A percentile compares a stretch with the other conserved stretches of the same genome.
These are phyloP conservation scores for Colletotrichum eremochloae DNA, from an alignment of 2,329 filamentous ascomycete genomes.

Conservation along the genomic window DNA sequence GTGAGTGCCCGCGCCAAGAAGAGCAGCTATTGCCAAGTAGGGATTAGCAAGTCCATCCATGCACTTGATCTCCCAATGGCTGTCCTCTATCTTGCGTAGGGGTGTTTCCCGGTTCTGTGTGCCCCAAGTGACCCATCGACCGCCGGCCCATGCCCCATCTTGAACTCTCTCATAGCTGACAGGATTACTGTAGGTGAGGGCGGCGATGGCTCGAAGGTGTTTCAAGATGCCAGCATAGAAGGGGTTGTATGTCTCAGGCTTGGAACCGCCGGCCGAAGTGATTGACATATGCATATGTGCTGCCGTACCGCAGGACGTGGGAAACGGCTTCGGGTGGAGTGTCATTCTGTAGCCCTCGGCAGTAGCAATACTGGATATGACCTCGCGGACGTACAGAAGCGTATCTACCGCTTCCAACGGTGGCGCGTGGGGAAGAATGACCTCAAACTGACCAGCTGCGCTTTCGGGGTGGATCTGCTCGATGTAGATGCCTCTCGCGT, in stretches of 20 bases:
- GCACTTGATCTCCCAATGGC: conserved; percentile 83
- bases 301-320: conserved; percentile 70
- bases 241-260: conserved; percentile 64
- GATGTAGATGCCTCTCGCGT: conserved; percentile 72
- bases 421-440: conserved; percentile 74
- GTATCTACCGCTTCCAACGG: conserved; percentile 79
- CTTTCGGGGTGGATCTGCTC: conserved; percentile 83
- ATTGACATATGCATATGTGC: conserved; percentile 80
- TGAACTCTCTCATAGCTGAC: conserved; percentile 77
- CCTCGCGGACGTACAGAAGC: conserved; percentile 78
- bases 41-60: conserved; percentile 86
- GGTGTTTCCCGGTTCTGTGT: conserved; percentile 84
- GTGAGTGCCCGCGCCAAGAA: conserved; percentile 70
- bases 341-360: conserved; percentile 75
- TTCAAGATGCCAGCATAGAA: conserved; percentile 81
- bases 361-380: conserved; percentile 74
- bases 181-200: conserved; percentile 76
- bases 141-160: conserved; percentile 83
- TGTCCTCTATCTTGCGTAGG: conserved; percentile 73
- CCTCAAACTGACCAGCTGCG: conserved; percentile 81
- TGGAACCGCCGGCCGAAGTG: conserved; percentile 57
- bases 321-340: conserved; percentile 78
- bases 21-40: conserved; percentile 75
- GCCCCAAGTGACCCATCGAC: conserved; percentile 84
- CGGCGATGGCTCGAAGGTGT: conserved; percentile 75